Evolutionary conservation across 1,284 basidiomycete species (phyloP), one percentile per base, ranked within the genome.

Genomic region (Ganoderma sp.): DNA sequence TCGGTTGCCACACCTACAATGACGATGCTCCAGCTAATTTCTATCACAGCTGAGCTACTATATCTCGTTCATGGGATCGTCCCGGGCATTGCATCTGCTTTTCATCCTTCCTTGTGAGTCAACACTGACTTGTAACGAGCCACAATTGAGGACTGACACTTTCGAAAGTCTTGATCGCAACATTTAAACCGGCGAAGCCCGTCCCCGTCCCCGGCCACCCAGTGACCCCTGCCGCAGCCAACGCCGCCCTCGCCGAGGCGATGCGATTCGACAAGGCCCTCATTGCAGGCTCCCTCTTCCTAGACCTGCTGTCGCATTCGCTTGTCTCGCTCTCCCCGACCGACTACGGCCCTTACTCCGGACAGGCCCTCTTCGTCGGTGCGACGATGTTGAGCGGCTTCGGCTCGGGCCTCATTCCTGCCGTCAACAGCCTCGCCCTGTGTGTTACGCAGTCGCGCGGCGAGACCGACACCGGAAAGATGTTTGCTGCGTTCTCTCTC

Each of bases 181-280:
- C 77, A 6, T 85, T 85, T 77, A 87, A 86, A 73, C 85, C 84
- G 3, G 78, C 79, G 65, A 77, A 77, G 43, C 66, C 75, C 10
- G 61, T 65, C 17, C 15, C 22, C 5, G 28, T 62, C 25, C 43
- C 42, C n/a, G 61, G 61, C 61, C 52, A 52, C 25, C 69, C 39
- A 19, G 69, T 56, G 14, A 45, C 71, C 17, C 69, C 66, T 22
- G 37, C 70, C 39, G 68, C 71, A 12, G 71, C 70, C 19, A 64
- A 43, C 14, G 63, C 69, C 68, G 84, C 85, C 25, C 82, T 92
- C 32, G 82, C 84, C 28, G 82, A 82, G 37, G 90, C 90, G 74
- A 91, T 93, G 74, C 79, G 81, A 22, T 94, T 93, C 73, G 92
- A 94, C 78, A 81, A 93, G 2, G 74, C 81, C 6, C 78, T 93